Evolutionary conservation across 768 basidiomycete species (phyloP), one percentile per base, ranked within the genome.

Genomic region (Suillus americanus): DNA sequence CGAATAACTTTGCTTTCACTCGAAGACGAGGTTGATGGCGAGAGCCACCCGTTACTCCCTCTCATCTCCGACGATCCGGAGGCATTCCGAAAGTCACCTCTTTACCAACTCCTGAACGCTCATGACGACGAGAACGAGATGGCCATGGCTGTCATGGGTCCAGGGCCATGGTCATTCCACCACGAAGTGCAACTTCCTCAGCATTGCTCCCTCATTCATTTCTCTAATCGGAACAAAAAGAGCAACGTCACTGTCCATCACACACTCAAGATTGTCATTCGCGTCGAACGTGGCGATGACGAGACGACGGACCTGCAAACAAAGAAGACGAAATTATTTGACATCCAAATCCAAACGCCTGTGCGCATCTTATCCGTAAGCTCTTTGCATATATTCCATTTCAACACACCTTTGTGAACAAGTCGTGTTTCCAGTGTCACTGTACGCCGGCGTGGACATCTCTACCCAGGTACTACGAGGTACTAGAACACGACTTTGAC

Each of bases 101-200:
- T 97, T 1, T 77, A 83, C 46, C 75, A 77, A 9, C 72, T 90
- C 25, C 71, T 85, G 25, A 73, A 76, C 5, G 79, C 82, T 3
- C 82, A 82, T 30, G 80, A 82, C 53, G 83, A 87, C 68, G 70
- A 83, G 35, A 85, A 84, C 0, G 87, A 89, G 61, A 73, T 83
- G 57, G 85, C 83, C 35, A 86, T 89, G 25, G 80, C 72, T 51
- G 77, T 85, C 65, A 89, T 89, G 87, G 90, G 90, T 35, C 86
- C 86, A 3, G 96, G 97, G 0, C 96, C 97, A 14, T 99, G 96
- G 96, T 81, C 83, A 10, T 84, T 99, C 65, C 86, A 88, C 63
- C 83, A 86, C 61, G 80, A 85, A 37, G 72, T 98, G 51, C 82
- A 82, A 51, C 80, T 98, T 2, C 95, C 96, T 0, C 77, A 76